Evolutionary conservation across 228 moss, liverwort and hornwort species (phyloP).

Genomic region (Sphagnum magellanicum): DNA sequence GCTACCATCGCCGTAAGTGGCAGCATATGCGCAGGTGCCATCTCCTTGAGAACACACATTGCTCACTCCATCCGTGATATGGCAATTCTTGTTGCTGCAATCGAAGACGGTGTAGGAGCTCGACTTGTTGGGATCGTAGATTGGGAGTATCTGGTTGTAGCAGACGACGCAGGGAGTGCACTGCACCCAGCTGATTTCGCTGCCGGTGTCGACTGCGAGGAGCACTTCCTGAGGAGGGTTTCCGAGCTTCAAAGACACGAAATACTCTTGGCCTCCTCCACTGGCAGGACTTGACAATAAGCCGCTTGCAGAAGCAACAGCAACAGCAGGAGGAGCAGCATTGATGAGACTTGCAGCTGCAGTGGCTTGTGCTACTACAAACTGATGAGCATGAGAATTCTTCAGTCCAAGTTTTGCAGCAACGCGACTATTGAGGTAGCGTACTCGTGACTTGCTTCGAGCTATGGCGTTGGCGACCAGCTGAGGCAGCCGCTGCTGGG

Average conservation of each 20-base stretch:
- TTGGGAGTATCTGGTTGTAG: slow-evolving; percentile 7
- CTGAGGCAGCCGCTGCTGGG: neutral
- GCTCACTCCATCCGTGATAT: slow-evolving; percentile 2
- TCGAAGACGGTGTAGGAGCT: slow-evolving; percentile 8
- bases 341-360: neutral
- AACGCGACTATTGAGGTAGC: slow-evolving; percentile 1
- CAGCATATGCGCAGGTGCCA: slow-evolving; percentile 14
- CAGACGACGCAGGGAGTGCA: slow-evolving; percentile 24
- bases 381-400: neutral
- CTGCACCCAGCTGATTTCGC: slow-evolving; percentile 24
- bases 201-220: slow-evolving; percentile 30
- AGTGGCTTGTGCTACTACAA: neutral
- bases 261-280: slow-evolving; percentile 10
- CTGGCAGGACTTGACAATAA: slow-evolving; percentile 4
- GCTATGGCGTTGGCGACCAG: slow-evolving; percentile 1
- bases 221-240: slow-evolving; percentile 13
- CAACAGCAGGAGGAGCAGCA: too few species aligned
- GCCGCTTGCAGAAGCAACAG: neutral
- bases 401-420: too few species aligned
- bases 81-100: slow-evolving; percentile 15
- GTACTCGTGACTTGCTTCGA: slow-evolving; percentile 7
- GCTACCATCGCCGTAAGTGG: slow-evolving; percentile 18
- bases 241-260: slow-evolving; percentile 21
- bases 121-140: slow-evolving; percentile 21
- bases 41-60: slow-evolving; percentile 9